These are phyloP conservation scores for Nitzschia sp. DNA, from an alignment of 108 stramenopile species.

Conservation along the genomic window DNA sequence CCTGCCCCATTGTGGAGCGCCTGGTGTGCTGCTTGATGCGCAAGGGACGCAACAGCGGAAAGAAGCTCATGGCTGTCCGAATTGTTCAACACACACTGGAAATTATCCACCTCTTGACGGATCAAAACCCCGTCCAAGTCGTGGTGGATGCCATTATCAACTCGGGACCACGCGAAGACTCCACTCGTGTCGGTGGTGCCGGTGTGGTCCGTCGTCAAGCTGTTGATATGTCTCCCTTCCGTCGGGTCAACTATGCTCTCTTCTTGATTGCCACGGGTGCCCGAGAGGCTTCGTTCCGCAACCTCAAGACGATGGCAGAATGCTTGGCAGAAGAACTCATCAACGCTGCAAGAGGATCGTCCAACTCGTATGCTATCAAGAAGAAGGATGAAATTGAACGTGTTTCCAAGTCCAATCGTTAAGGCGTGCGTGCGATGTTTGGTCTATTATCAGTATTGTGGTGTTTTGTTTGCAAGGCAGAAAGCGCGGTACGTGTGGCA, in stretches of 20 bases:
- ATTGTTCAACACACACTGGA: slow-evolving; percentile 99
- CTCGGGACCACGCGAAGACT: slow-evolving; percentile 99
- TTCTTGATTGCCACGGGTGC: slow-evolving; percentile 98
- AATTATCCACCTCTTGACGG: slow-evolving; percentile 99
- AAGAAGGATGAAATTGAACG: slow-evolving; percentile 99
- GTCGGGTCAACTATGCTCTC: slow-evolving; percentile 99
- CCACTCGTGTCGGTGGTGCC: slow-evolving; percentile 99
- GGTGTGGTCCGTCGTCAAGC: slow-evolving; percentile 99
- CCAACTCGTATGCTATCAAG: slow-evolving; percentile 99
- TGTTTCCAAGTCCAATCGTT: slow-evolving; percentile 99
- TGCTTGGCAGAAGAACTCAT: slow-evolving; percentile 99
- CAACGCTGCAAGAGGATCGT: slow-evolving; percentile 98
- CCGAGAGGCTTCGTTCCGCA: slow-evolving; percentile 98
- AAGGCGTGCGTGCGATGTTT: too few relatives aligned
- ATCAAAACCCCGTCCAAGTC: slow-evolving; percentile 99
- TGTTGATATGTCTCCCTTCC: slow-evolving; percentile 99
- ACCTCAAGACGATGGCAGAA: slow-evolving; percentile 99
- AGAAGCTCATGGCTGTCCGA: slow-evolving; percentile 99
- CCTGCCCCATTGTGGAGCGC: slow-evolving; percentile 99
- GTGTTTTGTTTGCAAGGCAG: not conserved
- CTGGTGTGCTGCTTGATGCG: slow-evolving; percentile 98
- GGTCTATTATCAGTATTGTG: too few relatives aligned
- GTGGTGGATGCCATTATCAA: slow-evolving; percentile 99
- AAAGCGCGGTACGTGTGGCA: not conserved
- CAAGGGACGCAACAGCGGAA: slow-evolving; percentile 98